phyloP scores from a whole-genome alignment of 768 basidiomycete species.

The Boletus sp. region DNA sequence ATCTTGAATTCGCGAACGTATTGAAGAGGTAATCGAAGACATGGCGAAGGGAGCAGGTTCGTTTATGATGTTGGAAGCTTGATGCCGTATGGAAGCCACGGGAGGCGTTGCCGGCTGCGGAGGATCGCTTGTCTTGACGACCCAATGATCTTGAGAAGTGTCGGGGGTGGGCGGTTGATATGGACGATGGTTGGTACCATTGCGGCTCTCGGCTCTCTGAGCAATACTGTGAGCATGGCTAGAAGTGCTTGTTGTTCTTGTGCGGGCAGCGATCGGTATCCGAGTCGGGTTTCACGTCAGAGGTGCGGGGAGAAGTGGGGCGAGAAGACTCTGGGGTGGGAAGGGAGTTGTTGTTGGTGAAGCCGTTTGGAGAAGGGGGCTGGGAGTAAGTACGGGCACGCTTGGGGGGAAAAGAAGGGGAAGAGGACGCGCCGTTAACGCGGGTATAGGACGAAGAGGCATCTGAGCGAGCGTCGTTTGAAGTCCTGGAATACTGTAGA shows the following conservation, averaged over 20 bases:
- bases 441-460: conserved; percentile 23
- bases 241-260: conserved; percentile 40
- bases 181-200: conserved; percentile 25
- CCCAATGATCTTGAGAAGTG: conserved; percentile 29
- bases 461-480: conserved; percentile 23
- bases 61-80: conserved; percentile 50
- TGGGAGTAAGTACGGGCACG: conserved; percentile 67
- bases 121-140: conserved; percentile 28
- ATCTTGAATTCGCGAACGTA: conserved; percentile 35
- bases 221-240: conserved; percentile 35
- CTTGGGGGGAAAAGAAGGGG: conserved; percentile 36
- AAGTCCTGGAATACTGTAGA: conserved; percentile 36
- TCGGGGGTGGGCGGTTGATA: conserved; percentile 29
- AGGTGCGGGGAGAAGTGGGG: conserved; percentile 43
- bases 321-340: conserved; percentile 38
- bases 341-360: conserved; percentile 26
- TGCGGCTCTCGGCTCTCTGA: conserved; percentile 37
- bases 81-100: conserved; percentile 36
- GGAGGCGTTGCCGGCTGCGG: conserved; percentile 32
- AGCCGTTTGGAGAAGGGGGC: conserved; percentile 36
- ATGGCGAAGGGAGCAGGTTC: conserved; percentile 62
- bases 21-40: conserved; percentile 43
- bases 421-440: conserved; percentile 28
- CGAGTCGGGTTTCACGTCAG: conserved; percentile 43
- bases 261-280: conserved; percentile 44